These are phyloP conservation scores for Alternaria solani DNA, from an alignment of 2,329 filamentous ascomycete species.

Conservation along the genomic window DNA sequence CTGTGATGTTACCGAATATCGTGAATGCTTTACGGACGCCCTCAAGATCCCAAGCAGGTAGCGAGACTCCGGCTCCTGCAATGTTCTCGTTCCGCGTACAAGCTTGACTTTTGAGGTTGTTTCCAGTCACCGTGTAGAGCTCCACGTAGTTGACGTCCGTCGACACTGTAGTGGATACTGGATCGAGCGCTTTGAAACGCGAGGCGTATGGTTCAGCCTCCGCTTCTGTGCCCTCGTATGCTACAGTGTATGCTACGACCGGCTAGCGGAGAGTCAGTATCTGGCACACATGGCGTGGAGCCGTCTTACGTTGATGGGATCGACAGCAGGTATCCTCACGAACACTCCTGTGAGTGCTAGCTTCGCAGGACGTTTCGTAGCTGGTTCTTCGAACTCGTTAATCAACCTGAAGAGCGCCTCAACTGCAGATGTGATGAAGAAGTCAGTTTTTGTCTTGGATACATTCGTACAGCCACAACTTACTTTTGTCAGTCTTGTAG, in stretches of 20 bases:
- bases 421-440: conserved; percentile 12
- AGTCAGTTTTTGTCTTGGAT: too few relatives aligned
- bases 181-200: conserved; percentile 26
- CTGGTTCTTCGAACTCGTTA: conserved; percentile 25
- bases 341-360: conserved; percentile 22
- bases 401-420: conserved; percentile 45
- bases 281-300: neutral
- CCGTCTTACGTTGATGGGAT: conserved; percentile 23
- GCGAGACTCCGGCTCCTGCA: conserved; percentile 23
- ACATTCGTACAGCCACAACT: too few relatives aligned
- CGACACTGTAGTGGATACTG: conserved; percentile 9
- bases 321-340: conserved; percentile 18
- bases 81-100: conserved; percentile 24
- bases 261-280: conserved; percentile 13
- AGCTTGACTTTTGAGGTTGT: conserved; percentile 18
- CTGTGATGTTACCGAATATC: conserved; percentile 27
- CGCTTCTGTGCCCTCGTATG: conserved; percentile 26
- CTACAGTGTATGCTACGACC: conserved; percentile 26
- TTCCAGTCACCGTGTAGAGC: conserved; percentile 27
- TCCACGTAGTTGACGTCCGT: conserved; percentile 24
- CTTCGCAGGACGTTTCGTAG: conserved; percentile 9
- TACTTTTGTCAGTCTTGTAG: conserved; percentile 24
- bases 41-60: conserved; percentile 27
- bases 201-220: conserved; percentile 25
- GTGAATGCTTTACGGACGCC: conserved; percentile 26